phyloP scores from a whole-genome alignment of 139 green algal species.

The Chlamydomonas applanata region DNA sequence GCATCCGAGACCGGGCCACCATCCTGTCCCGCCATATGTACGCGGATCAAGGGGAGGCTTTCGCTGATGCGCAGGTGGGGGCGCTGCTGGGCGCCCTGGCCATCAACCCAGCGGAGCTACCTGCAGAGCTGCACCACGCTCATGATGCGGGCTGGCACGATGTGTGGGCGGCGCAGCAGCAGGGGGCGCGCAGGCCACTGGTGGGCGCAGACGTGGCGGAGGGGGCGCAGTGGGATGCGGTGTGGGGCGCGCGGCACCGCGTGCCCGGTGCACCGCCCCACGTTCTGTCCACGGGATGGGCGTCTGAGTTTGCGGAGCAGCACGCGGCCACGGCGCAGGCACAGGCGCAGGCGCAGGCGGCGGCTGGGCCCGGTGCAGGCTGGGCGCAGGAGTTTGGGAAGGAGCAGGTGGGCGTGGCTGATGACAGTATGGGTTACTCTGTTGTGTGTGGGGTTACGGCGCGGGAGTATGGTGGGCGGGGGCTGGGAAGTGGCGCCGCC shows the following conservation, averaged over 20 bases:
- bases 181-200: slow-evolving; percentile 27
- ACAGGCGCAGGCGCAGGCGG: slow-evolving; percentile 8
- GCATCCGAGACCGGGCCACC: slow-evolving; percentile 73
- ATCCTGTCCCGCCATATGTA: slow-evolving; percentile 85
- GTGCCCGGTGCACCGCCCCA: neutral
- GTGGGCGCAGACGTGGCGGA: neutral
- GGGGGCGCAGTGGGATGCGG: slow-evolving; percentile 10
- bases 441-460: too few species aligned
- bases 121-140: slow-evolving; percentile 35
- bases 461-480: too few species aligned
- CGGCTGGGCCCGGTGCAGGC: neutral
- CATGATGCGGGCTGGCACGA: slow-evolving; percentile 31
- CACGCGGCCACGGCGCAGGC: neutral
- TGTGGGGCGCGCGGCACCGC: neutral
- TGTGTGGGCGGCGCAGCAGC: slow-evolving; percentile 32
- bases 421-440: too few species aligned
- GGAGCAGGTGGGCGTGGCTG: slow-evolving; percentile 1
- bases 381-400: slow-evolving; percentile 51
- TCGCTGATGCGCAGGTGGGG: slow-evolving; percentile 70
- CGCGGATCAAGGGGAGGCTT: slow-evolving; percentile 55
- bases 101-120: slow-evolving; percentile 66
- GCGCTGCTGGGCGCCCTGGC: slow-evolving; percentile 66
- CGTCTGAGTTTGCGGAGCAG: slow-evolving; percentile 38
- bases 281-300: slow-evolving; percentile 46
- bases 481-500: too few species aligned